Conservation (phyloP, 495 filamentous ascomycete genomes). For the Corynascus novoguineensis region DNA sequence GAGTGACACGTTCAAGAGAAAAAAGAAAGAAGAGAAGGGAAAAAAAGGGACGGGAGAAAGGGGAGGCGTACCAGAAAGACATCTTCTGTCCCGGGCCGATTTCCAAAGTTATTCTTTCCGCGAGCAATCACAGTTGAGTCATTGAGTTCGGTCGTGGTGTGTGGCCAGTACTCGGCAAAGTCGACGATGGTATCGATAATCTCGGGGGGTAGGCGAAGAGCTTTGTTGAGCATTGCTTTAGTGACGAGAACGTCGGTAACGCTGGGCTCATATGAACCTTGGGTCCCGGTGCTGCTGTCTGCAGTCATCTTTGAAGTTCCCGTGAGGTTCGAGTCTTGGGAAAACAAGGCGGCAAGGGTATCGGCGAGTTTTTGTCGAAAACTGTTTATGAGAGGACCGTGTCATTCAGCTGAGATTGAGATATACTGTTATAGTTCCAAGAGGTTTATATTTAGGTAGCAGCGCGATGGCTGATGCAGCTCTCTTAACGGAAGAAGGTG, state of each 20-base stretch:
- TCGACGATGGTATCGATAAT: constrained; percentile 64
- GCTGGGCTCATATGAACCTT: constrained; percentile 24
- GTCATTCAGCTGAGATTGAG: not conserved
- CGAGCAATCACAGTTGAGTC: constrained; percentile 11
- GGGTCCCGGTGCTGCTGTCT: not conserved
- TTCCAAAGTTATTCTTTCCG: constrained; percentile 1
- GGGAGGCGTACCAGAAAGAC: constrained; percentile 33
- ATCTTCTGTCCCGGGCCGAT: constrained; percentile 27
- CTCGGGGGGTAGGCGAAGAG: constrained; percentile 51
- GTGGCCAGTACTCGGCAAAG: constrained; percentile 66
- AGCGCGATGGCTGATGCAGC: not conserved
- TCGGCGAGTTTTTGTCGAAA: not conserved
- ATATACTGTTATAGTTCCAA: not conserved
- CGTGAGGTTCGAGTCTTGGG: not conserved
- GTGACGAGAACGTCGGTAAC: constrained; percentile 43
- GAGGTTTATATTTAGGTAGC: not conserved
- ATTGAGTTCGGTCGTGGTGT: constrained; percentile 34
- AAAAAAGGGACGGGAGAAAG: not conserved
- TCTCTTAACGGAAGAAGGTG: not conserved
- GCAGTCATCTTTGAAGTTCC: not conserved
- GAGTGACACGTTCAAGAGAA: not conserved
- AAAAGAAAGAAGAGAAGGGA: not conserved
- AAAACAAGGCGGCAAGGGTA: not conserved
- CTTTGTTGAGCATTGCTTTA: constrained; percentile 38
- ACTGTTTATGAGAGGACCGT: not conserved